These are phyloP conservation scores for Isabelozyma rhagii DNA, from an alignment of 805 yeast genomes.

Conservation along the genomic window DNA sequence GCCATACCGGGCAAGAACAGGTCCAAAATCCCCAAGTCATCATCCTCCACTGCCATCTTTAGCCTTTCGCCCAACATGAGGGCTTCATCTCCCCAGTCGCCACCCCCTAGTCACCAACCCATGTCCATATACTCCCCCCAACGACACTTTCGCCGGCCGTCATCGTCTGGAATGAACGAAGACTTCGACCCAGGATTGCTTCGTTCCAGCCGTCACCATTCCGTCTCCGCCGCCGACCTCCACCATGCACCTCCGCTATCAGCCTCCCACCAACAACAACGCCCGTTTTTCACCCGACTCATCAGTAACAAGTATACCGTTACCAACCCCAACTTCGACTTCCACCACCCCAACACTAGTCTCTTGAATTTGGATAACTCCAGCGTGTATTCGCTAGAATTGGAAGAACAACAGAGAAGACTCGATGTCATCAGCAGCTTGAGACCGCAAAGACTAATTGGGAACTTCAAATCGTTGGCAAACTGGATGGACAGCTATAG, in stretches of 20 bases:
- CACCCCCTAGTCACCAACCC: background rate
- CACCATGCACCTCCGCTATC: background rate
- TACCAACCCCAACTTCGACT: constrained; percentile 22
- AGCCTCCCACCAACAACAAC: background rate
- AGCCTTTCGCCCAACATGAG: background rate
- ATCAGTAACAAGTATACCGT: constrained; percentile 27
- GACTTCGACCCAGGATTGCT: background rate
- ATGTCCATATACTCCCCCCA: background rate
- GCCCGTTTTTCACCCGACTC: constrained; percentile 26
- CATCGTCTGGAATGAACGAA: background rate
- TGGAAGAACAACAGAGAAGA: constrained; percentile 21
- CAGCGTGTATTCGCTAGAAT: constrained; percentile 13
- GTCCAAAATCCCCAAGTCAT: background rate
- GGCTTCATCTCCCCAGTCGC: background rate
- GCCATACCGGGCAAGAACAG: background rate
- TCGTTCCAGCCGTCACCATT: constrained; percentile 1
- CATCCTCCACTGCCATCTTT: background rate
- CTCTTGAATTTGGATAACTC: constrained; percentile 7
- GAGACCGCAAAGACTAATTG: constrained; percentile 35
- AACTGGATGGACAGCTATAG: constrained; percentile 25
- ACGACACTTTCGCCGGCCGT: background rate
- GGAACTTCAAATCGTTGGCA: constrained; percentile 24
- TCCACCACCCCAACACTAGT: constrained; percentile 3
- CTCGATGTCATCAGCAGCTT: constrained; percentile 14
- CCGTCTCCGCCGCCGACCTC: constrained; percentile 5